Evolutionary conservation across 169 alveolate species (phyloP).

Genomic region (Cryptosporidium parvum): DNA sequence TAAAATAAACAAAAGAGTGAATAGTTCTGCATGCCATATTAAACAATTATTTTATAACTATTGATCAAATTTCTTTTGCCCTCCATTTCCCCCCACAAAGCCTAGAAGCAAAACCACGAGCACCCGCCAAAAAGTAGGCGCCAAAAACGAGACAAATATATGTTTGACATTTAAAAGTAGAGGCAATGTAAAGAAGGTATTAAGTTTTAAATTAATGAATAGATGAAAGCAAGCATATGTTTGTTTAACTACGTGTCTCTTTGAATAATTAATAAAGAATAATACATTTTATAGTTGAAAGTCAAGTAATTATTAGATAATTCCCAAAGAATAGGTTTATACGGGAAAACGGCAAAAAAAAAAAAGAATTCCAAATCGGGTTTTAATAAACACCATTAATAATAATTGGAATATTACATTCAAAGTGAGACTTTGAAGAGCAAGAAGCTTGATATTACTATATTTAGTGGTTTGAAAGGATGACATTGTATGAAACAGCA

Average conservation of each 20-base stretch:
- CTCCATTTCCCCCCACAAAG: background rate
- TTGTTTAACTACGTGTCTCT: background rate
- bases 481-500: constrained; percentile 75
- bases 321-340: background rate
- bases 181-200: background rate
- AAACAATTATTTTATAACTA: background rate
- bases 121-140: background rate
- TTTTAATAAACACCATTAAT: background rate
- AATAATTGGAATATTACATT: constrained; percentile 1
- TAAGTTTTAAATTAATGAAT: background rate
- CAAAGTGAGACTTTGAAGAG: background rate
- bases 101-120: background rate
- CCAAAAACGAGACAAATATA: constrained; percentile 9
- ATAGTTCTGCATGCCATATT: background rate
- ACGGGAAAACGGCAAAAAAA: background rate
- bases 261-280: background rate
- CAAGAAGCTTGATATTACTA: constrained; percentile 10
- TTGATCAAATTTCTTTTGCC: background rate
- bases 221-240: background rate
- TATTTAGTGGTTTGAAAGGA: constrained; percentile 12
- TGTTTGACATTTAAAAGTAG: background rate
- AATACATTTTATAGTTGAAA: background rate
- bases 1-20: background rate
- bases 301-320: background rate
- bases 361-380: background rate